Evolutionary conservation across 202 grass and related monocot genomes (phyloP).

Genomic region (Eragrostis tef): DNA sequence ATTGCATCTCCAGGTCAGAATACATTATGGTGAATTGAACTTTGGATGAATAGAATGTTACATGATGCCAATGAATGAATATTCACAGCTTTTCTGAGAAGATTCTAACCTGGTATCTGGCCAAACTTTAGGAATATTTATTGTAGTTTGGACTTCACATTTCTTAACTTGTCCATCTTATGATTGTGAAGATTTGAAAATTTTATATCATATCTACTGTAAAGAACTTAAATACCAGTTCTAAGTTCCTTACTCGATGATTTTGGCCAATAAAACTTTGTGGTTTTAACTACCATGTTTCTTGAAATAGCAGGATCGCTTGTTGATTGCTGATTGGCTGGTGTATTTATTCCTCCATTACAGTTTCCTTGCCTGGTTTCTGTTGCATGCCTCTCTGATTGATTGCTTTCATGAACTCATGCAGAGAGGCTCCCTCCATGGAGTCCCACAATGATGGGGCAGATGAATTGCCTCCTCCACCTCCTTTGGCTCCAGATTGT

Average conservation of each 20-base stretch:
- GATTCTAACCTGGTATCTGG: neutral
- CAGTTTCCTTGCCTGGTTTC: neutral
- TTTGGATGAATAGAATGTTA: neutral
- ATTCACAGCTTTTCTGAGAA: no score
- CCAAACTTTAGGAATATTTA: neutral
- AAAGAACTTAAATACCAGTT: neutral
- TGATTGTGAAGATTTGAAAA: neutral
- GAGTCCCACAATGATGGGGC: slow-evolving; percentile 18
- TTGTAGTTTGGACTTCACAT: neutral
- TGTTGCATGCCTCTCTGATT: neutral
- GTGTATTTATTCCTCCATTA: neutral
- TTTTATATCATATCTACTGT: neutral
- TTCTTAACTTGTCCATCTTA: neutral
- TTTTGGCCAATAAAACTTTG: neutral
- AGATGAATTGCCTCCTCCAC: slow-evolving; percentile 61
- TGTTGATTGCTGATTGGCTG: neutral
- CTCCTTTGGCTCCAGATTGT: slow-evolving; percentile 33
- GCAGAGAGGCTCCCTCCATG: slow-evolving; percentile 35
- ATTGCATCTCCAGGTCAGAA: neutral
- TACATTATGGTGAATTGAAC: no score
- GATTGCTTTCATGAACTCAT: neutral
- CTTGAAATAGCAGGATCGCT: neutral
- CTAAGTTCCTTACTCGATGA: no score
- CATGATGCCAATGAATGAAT: neutral
- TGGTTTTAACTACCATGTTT: neutral